These are phyloP conservation scores for Claviceps fusiformis DNA, from an alignment of 2,329 filamentous ascomycete genomes.

Conservation along the genomic window DNA sequence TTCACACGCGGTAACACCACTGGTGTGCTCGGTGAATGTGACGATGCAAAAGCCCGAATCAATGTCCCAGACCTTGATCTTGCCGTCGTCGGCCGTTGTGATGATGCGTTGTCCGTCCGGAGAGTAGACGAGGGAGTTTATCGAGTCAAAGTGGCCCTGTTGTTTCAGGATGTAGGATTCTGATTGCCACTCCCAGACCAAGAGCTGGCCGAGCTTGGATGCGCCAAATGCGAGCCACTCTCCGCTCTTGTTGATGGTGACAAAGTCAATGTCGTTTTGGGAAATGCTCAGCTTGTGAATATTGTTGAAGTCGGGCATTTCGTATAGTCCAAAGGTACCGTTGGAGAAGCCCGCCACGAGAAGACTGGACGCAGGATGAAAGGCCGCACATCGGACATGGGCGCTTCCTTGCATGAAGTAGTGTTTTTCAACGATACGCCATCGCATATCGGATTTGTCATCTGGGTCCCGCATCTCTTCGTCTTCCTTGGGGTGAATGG, in stretches of 20 bases:
- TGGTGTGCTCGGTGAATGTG: slow-evolving; percentile 93
- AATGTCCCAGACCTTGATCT: slow-evolving; percentile 97
- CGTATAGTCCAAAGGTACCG: slow-evolving; percentile 85
- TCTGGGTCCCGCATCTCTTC: slow-evolving; percentile 47
- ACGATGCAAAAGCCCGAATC: slow-evolving; percentile 95
- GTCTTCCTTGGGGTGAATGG: slow-evolving; percentile 40
- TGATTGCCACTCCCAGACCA: slow-evolving; percentile 99
- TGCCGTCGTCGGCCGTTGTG: slow-evolving; percentile 89
- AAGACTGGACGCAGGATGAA: slow-evolving; percentile 75
- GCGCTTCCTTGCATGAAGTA: slow-evolving; percentile 90
- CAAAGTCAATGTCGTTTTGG: slow-evolving; percentile 89
- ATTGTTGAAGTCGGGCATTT: slow-evolving; percentile 88
- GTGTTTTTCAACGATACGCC: slow-evolving; percentile 82
- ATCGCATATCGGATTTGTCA: slow-evolving; percentile 55
- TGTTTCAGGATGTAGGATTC: slow-evolving; percentile 98
- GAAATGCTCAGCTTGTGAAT: slow-evolving; percentile 91
- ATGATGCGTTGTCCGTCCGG: slow-evolving; percentile 88
- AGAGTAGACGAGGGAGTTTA: slow-evolving; percentile 87
- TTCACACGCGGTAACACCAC: slow-evolving; percentile 84
- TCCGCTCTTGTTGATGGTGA: slow-evolving; percentile 84
- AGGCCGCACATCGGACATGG: slow-evolving; percentile 78
- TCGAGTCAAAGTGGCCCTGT: slow-evolving; percentile 90
- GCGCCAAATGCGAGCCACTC: slow-evolving; percentile 97
- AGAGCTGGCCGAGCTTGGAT: slow-evolving; percentile 84
- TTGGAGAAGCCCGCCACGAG: slow-evolving; percentile 95